Base-by-base conservation (phyloP, 225 moss, liverwort and hornwort genomes). In the Sphagnum tenellum region DNA sequence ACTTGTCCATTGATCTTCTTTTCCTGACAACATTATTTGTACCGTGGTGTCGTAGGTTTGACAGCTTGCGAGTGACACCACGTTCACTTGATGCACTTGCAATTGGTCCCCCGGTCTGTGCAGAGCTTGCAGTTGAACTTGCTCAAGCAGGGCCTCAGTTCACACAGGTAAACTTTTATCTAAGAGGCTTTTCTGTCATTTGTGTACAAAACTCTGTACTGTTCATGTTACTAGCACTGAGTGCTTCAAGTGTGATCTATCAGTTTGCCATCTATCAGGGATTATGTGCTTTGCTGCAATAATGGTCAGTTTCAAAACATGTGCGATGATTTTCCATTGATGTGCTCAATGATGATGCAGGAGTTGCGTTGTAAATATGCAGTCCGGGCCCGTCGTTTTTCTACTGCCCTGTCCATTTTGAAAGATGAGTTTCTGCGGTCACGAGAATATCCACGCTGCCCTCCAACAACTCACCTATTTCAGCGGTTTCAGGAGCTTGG, bases 101-200 rank as follows among this genome's bases (percentile, higher is more conserved):
- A 56, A 84, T 71, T 58, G 98, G 98, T 49, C 80, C 93, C 65
- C 87, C 90, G 59, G 82, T 93, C 67, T 98, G 98, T 78, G 93
- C 92, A 62, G 98, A 98, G 81, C 87, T 98, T 64, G 93, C 98
- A 50, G 98, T 98, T 44, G 93, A 98, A 75, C 74, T 98, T 52
- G 93, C 98, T 58, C 98, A 98, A 76, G 90, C 93, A 66, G 89
- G 93, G 68, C 98, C 98, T 50, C 98, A 98, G 71, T 98, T 98
- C 53, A 90, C 93, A 63, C 94, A 95, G 91, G 94, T 91, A 69
- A 62, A 10, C 14, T 9, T 9, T 3, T 48, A 49, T 9, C 44
- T 54, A 7, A 13, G 12, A 60, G 59, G 7, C 59, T 60, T 7
- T 13, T 6, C 9, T 52, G 9, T 52, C 9, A 52, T 52, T 52